phyloP scores from a whole-genome alignment of 306 rosid species.

The Medicago truncatula region DNA sequence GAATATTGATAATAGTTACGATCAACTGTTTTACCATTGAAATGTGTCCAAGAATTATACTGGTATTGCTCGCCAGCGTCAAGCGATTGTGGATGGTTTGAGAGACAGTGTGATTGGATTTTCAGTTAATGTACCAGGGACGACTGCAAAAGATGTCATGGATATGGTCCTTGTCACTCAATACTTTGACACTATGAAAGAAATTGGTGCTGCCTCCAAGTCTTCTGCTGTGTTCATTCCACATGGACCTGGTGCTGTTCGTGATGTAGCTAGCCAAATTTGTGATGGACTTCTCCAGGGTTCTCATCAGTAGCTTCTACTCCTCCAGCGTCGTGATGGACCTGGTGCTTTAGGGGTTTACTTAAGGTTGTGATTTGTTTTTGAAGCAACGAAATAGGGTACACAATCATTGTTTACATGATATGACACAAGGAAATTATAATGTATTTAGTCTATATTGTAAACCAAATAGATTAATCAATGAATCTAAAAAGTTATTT shows the following conservation, averaged over 20 bases:
- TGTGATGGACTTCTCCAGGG: not conserved
- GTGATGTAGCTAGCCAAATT: not conserved
- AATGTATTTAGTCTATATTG: too few relatives aligned
- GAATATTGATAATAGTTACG: not conserved
- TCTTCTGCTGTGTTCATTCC: not conserved
- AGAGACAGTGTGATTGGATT: slow-evolving; percentile 91
- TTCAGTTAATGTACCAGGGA: slow-evolving; percentile 87
- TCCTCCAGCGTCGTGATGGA: too few relatives aligned
- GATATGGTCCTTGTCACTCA: slow-evolving; percentile 77
- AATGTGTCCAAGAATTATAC: not conserved
- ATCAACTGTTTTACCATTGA: not conserved
- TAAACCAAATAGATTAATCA: too few relatives aligned
- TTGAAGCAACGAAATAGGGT: too few relatives aligned
- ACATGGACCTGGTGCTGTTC: not conserved
- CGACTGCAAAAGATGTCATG: slow-evolving; percentile 56
- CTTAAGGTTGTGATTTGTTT: too few relatives aligned
- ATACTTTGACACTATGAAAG: slow-evolving; percentile 96
- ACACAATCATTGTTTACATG: too few relatives aligned
- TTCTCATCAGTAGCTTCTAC: not conserved
- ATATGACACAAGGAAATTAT: too few relatives aligned
- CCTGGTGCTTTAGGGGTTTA: too few relatives aligned
- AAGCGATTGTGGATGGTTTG: slow-evolving; percentile 87
- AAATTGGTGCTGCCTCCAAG: slow-evolving; percentile 24
- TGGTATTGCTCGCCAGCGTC: not conserved
- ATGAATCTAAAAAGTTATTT: too few relatives aligned